A percentile compares a stretch with the other conserved stretches of the same genome.
These are phyloP conservation scores for Macaranga tanarius DNA, from an alignment of 441 rosid genomes.

Conservation along the genomic window DNA sequence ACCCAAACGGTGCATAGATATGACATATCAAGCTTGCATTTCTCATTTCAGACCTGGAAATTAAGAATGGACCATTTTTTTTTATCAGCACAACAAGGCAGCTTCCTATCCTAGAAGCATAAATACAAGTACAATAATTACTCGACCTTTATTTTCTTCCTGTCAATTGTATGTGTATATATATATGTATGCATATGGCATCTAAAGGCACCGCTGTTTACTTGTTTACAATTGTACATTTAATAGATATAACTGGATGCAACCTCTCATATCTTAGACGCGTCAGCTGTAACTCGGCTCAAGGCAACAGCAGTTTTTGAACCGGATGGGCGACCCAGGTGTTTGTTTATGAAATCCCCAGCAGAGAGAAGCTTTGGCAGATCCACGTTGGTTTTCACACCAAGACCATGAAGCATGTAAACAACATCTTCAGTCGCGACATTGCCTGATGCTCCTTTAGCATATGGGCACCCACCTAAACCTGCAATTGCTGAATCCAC, in stretches of 20 bases:
- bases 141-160: constrained; percentile 9
- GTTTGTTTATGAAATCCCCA: constrained; percentile 82
- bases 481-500: constrained; percentile 88
- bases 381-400: constrained; percentile 81
- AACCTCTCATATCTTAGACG: constrained; percentile 60
- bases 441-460: constrained; percentile 95
- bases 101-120: constrained; percentile 5
- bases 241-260: background rate
- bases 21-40: no score
- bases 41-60: background rate
- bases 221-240: background rate
- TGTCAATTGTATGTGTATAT: background rate
- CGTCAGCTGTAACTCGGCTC: constrained; percentile 58
- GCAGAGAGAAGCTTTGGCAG: constrained; percentile 66
- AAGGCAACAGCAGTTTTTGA: constrained; percentile 80
- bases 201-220: background rate
- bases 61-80: background rate
- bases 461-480: constrained; percentile 94
- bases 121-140: background rate
- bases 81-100: background rate
- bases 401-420: constrained; percentile 86
- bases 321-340: constrained; percentile 69
- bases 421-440: constrained; percentile 94
- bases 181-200: background rate
- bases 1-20: no score